These are phyloP conservation scores for Colletotrichum falcatum DNA, from an alignment of 2,329 filamentous ascomycete genomes.

Conservation along the genomic window DNA sequence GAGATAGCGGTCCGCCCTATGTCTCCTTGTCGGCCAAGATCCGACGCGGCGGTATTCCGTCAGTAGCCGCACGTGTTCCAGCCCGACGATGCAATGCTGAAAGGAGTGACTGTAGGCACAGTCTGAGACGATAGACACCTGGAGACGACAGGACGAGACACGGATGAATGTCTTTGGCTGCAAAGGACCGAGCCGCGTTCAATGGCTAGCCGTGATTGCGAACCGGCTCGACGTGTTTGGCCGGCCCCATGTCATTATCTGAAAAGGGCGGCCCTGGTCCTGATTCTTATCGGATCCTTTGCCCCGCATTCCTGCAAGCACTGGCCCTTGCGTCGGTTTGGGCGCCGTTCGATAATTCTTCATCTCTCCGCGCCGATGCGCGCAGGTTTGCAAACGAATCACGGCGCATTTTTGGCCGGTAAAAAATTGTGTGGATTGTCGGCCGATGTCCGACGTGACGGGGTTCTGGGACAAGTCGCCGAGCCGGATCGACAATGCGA, in stretches of 20 bases:
- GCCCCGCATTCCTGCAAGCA: constrained; percentile 25
- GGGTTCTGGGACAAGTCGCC: background rate
- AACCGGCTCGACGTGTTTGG: constrained; percentile 12
- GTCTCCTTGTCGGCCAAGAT: constrained; percentile 20
- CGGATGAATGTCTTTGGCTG: background rate
- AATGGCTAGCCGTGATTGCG: constrained; percentile 5
- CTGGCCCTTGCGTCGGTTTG: constrained; percentile 6
- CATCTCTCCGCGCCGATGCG: background rate
- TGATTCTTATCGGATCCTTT: constrained; percentile 21
- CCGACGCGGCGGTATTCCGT: constrained; percentile 22
- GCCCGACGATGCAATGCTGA: background rate
- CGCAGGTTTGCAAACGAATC: background rate
- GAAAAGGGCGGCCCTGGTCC: background rate
- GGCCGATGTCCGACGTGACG: constrained; percentile 10
- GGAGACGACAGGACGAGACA: background rate
- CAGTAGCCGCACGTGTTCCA: background rate
- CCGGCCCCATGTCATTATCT: background rate
- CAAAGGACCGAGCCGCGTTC: background rate
- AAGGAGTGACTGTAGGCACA: background rate
- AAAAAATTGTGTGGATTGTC: background rate
- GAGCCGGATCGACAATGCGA: background rate
- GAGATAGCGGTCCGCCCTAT: constrained; percentile 14
- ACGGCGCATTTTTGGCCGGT: background rate
- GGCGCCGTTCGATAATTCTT: background rate
- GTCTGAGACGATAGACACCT: background rate